Percentiles rank a stretch among this genome's conserved stretches.
Conservation (phyloP, 2,329 filamentous ascomycete species). For the Cladosporium velox region DNA sequence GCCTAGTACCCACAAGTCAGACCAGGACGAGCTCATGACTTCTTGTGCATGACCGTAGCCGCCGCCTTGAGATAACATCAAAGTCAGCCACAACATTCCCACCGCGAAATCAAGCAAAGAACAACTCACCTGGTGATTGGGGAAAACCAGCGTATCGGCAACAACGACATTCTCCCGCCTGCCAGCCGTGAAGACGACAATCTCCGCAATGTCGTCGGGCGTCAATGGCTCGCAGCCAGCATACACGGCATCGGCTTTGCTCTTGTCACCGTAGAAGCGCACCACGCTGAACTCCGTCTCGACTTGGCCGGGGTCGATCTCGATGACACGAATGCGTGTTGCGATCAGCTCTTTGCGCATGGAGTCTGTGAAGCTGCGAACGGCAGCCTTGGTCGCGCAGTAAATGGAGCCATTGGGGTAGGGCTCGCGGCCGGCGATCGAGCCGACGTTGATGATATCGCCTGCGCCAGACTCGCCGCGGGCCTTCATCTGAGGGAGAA, state of each 20-base stretch:
- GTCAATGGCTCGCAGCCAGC: slow-evolving; percentile 82
- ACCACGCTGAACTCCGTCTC: slow-evolving; percentile 93
- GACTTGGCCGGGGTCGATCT: slow-evolving; percentile 88
- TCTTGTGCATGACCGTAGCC: slow-evolving; percentile 51
- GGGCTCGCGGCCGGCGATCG: slow-evolving; percentile 84
- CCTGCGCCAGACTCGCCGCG: slow-evolving; percentile 70
- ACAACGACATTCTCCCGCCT: slow-evolving; percentile 88
- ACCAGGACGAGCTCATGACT: slow-evolving; percentile 26
- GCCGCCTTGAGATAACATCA: slow-evolving; percentile 36
- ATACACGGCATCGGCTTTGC: slow-evolving; percentile 88
- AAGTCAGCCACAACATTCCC: slow-evolving; percentile 23
- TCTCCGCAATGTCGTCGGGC: slow-evolving; percentile 86
- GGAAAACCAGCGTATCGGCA: slow-evolving; percentile 83
- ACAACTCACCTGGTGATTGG: slow-evolving; percentile 79
- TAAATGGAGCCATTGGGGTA: slow-evolving; percentile 88
- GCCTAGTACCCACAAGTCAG: slow-evolving; percentile 25
- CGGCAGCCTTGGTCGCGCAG: slow-evolving; percentile 88
- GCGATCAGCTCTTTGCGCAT: slow-evolving; percentile 81
- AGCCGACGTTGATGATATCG: slow-evolving; percentile 95
- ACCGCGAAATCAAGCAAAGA: neutral
- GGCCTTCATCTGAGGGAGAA: slow-evolving; percentile 78
- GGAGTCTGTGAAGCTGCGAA: slow-evolving; percentile 80
- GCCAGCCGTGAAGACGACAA: slow-evolving; percentile 81
- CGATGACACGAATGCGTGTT: slow-evolving; percentile 78
- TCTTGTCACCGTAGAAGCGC: slow-evolving; percentile 83